Conservation (phyloP, 352 stramenopile genomes). For the Globisporangium viniferum region DNA sequence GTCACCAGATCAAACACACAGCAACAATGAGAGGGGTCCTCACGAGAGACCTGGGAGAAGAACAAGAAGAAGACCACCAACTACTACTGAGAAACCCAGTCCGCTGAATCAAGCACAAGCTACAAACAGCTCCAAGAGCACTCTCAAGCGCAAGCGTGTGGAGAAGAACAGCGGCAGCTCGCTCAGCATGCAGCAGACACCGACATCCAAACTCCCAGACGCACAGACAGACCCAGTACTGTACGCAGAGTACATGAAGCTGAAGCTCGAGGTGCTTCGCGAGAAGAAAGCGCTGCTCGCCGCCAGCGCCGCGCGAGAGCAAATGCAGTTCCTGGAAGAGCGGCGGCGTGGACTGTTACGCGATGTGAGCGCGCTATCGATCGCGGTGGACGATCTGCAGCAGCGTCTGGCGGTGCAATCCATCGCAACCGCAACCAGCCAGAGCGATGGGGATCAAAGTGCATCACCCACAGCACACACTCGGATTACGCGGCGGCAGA, state of each 20-base stretch:
- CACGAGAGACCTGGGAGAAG: background rate
- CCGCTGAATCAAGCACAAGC: background rate
- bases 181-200: background rate
- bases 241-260: background rate
- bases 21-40: too few relatives aligned
- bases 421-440: background rate
- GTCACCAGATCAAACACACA: background rate
- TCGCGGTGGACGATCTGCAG: slow-evolving; percentile 2
- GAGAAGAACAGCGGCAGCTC: background rate
- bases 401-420: background rate
- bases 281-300: slow-evolving; percentile 1
- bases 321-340: slow-evolving; percentile 5
- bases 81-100: background rate
- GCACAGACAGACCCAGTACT: background rate
- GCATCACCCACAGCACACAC: background rate
- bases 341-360: background rate
- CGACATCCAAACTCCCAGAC: background rate
- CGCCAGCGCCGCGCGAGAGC: background rate
- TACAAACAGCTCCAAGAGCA: background rate
- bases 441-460: background rate
- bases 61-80: background rate
- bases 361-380: slow-evolving; percentile 11
- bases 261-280: slow-evolving; percentile 2
- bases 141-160: background rate
- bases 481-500: background rate